Percentiles rank a stretch among this genome's conserved stretches.
phyloP scores from a whole-genome alignment of 148 eudicot species.

The Rhododendron vialii region DNA sequence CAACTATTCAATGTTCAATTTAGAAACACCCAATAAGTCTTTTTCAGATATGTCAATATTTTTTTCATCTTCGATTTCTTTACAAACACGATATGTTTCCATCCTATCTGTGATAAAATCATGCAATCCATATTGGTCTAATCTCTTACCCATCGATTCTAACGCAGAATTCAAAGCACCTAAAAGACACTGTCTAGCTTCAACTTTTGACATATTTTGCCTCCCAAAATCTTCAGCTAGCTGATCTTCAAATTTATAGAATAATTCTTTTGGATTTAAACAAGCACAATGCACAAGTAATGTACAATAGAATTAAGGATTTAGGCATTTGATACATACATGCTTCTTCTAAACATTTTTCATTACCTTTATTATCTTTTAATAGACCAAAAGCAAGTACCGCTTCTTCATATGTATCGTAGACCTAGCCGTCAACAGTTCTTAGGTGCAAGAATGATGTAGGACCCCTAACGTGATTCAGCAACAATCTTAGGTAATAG shows the following conservation, averaged over 20 bases:
- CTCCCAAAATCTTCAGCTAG: too few species aligned
- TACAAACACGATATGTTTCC: too few species aligned
- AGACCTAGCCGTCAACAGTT: accelerated
- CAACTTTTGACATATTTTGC: neutral
- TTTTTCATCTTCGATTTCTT: neutral
- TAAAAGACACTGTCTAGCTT: neutral
- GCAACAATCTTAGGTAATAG: neutral
- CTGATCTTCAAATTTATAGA: too few species aligned
- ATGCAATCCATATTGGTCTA: too few species aligned
- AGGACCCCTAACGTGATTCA: neutral
- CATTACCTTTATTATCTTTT: neutral
- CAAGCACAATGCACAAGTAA: neutral
- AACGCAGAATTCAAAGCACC: neutral
- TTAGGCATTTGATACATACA: neutral
- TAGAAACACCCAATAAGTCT: too few species aligned
- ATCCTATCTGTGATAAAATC: too few species aligned
- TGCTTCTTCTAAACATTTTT: neutral
- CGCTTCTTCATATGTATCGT: neutral
- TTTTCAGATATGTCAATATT: neutral
- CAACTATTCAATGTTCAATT: too few species aligned
- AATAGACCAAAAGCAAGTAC: neutral
- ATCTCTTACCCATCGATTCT: neutral
- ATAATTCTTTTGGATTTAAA: neutral
- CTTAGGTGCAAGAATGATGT: neutral
- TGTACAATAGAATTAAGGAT: neutral